Base-by-base conservation (phyloP, 2,329 filamentous ascomycete genomes). In the Penicillium sp. region DNA sequence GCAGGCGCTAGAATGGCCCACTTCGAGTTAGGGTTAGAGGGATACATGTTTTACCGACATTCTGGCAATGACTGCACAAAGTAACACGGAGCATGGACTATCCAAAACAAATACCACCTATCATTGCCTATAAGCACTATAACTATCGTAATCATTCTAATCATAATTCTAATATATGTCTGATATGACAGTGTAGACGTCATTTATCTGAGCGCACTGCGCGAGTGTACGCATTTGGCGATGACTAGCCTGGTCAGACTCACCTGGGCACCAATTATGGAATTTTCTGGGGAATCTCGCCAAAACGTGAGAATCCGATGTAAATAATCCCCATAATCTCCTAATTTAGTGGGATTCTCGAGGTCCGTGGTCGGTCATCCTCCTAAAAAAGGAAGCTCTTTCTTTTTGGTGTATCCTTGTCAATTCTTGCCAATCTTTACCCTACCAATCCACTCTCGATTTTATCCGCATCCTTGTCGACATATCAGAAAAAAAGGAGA, bases 161-260 rank as follows among this genome's bases (percentile, higher is more conserved):
- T 23, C 23, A 23, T 25, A 25, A 16, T 40, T 1, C 21, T 18
- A n/a, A 37, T n/a, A n/a, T 8, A 25, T 25, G 18, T 21, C 37
- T 23, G n/a, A 44, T 45, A 34, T 35, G 8, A 23, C 18, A 35
- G 31, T 46, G 44, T 44, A 50, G 32, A 50, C 38, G 48, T 50
- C 48, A 50, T 45, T 31, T 50, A 27, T 50, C 48, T 32, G 48
- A 35, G 38, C 48, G 21, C 21, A 44, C 29, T 34, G 39, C 38
- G 21, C 29, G 12, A 15, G 4, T 44, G 38, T 44, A 50, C 47
- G 47, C 16, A 44, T 50, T 50, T 44, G 38, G 47, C 15, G 21
- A 50, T 34, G 16, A 35, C 27, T 31, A 32, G 15, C 31, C 31
- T 32, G 12, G 25, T 40, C 8, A 32, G n/a, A 41, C 9, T 49